Evolutionary conservation across 306 rosid genomes (phyloP), one percentile per base, ranked within the genome.

Genomic region (Astragalus membranaceus): DNA sequence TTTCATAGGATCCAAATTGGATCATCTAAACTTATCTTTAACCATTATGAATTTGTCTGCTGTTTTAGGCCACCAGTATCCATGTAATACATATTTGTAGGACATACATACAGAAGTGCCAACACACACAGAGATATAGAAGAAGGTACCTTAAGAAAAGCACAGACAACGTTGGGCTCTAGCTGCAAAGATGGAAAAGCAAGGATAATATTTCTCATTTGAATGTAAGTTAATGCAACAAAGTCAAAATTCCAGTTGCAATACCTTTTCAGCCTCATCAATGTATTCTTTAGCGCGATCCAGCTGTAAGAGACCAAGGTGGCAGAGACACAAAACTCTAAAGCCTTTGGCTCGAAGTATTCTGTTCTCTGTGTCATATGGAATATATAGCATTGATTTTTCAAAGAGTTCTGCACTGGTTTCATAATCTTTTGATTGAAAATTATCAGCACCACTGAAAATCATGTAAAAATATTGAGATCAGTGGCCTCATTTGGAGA

Each of bases 261-360:
- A 70, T 78, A 94, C 98, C 98, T 88, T 94, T 72, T 88, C 97
- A 59, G 97, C 92, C 83, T 94, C 96, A 11, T 85, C 78, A 10
- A 94, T 86, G 79, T 90, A 94, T 77, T 94, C 98, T 56, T 78
- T 82, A 62, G 98, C 97, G 10, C 89, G 97, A 80, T 94, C 98
- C 70, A 90, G 86, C 74, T 75, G 82, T 72, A 84, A 85, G 64
- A 90, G 95, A 75, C 92, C 97, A 55, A 94, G 85, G 77, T 88
- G 87, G 84, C 98, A 94, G 64, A 94, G 96, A 54, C 96, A 91
- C 86, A 94, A 85, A 48, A 90, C 95, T 82, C 98, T 83, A 65
- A 74, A 94, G 67, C 97, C 96, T 77, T 94, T 94, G 66, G 90
- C 95, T 74, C 98, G 81, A 67, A 83, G 88, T 74, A 68, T 80